Conservation (phyloP, 192 early-diverging fungal genomes). For the Kickxella alabastrina region DNA sequence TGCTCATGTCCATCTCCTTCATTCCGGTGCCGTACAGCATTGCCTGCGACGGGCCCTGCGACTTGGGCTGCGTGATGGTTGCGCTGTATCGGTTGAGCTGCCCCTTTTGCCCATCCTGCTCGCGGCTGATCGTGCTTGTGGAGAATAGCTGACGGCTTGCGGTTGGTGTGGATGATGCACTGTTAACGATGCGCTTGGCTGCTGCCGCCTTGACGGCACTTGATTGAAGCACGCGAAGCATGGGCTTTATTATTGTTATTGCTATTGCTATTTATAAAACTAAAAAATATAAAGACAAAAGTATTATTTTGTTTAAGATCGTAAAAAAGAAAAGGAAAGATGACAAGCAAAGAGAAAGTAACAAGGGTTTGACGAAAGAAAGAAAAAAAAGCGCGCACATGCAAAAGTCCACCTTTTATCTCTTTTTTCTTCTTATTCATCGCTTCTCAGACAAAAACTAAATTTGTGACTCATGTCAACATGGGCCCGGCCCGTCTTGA, state of each 20-base stretch:
- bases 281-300: no score
- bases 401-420: no score
- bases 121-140: conserved; percentile 5
- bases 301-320: not conserved
- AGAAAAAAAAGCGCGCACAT: no score
- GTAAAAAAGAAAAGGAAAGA: conserved; percentile 3
- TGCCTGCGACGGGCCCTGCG: conserved; percentile 94
- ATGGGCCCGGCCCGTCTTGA: no score
- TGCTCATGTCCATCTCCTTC: conserved; percentile 71
- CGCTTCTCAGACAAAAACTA: no score
- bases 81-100: conserved; percentile 80
- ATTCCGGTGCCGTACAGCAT: conserved; percentile 98
- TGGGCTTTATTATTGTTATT: no score
- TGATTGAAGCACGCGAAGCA: conserved; percentile 28
- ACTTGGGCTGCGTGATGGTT: conserved; percentile 89
- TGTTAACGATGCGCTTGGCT: no score
- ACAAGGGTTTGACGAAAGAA: not conserved
- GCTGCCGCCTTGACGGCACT: not conserved
- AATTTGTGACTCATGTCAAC: no score
- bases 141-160: conserved; percentile 6
- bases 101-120: conserved; percentile 5
- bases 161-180: not conserved
- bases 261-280: no score
- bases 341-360: no score
- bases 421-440: no score